Base-by-base conservation (phyloP, 352 stramenopile species). In the Phytopythium chamaehyphon region DNA sequence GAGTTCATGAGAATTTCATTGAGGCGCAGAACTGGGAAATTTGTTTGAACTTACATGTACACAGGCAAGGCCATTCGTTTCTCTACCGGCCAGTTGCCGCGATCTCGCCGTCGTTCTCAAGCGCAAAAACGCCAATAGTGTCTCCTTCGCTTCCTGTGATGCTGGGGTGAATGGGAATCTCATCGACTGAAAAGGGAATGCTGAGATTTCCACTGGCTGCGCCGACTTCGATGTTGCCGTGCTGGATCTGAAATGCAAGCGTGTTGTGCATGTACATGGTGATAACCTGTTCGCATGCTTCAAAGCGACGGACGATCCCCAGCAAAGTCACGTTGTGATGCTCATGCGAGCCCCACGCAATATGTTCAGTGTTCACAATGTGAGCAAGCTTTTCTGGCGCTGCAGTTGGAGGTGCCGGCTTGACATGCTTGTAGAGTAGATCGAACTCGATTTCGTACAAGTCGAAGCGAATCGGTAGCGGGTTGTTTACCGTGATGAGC, bases 401-500 rank as follows among this genome's bases (percentile, higher is more conserved):
- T 19, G 45, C 23, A 8, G 28, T 8, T 15, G 35, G 35, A 9
- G 11, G 22, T 11, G 46, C 8, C 26, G 24, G 24, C 11, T 40
- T 18, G 44, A 40, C 21, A 35, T 62, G 70, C 52, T 73, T 71
- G 57, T 90, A 93, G 10, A 86, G 52, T 16, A 93, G 47, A 37
- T 93, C 73, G 16, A 91, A 76, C 48, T 86, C 63, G 15, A 91
- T 66, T 12, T 64, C 62, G 36, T 78, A 86, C 14, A 93, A 73
- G 46, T 88, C 66, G 28, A 93, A 84, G 38, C 75, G 62, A 51
- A 93, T 87, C 31, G 83, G 83, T 31, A 93, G 58, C 18, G 83
- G 83, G 58, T 93, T 92, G 71, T 90, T 73, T 50, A 92, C 71
- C 37, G 64, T 75, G 40, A 93, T 73, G n/a, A 55, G 57, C 40